Evolutionary conservation across 768 basidiomycete species (phyloP), one percentile per base, ranked within the genome.

Genomic region (Lactifluus rugatus): DNA sequence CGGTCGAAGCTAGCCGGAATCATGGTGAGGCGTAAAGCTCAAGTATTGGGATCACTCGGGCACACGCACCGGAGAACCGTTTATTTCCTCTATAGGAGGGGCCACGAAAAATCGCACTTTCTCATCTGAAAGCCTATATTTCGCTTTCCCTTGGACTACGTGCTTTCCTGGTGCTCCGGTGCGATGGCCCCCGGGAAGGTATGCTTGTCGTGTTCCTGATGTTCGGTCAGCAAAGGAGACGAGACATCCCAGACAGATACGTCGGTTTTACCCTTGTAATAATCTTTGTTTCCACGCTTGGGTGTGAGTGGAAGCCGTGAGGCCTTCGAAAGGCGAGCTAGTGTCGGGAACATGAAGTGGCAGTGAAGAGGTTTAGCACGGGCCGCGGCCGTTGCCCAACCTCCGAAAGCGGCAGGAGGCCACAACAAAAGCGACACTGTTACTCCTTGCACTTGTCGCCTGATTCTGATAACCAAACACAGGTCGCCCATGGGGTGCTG

Each of bases 281-380:
- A 97, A 68, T 99, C 92, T 67, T 97, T 98, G 75, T 96, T 96
- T 16, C 82, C 95, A 48, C 84, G 74, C 70, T 97, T 97, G 0
- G 89, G 77, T 0, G 87, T 93, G 50, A 98, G 75, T 2, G 93
- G 81, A 25, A 82, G 76, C 56, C 95, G 78, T 0, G 89, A 91
- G 21, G 93, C 93, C 68, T 93, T 94, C 32, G 88, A 89, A 2
- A 85, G 74, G 55, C 81, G 75, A n/a, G 74, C 75, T 16, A 57
- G 32, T 21, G 64, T 65, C 5, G 63, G 63, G 37, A 62, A 62
- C 63, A 64, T 64, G 25, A 41, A 21, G 11, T 19, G 5, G 11
- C 9, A 39, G 21, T 21, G 16, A 41, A 19, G 37, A 5, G 37
- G n/a, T n/a, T n/a, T n/a, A 36, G 36, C 6, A 36, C 28, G 48